These are phyloP conservation scores for Polygonum aviculare DNA, from an alignment of 148 eudicot genomes.

Conservation along the genomic window DNA sequence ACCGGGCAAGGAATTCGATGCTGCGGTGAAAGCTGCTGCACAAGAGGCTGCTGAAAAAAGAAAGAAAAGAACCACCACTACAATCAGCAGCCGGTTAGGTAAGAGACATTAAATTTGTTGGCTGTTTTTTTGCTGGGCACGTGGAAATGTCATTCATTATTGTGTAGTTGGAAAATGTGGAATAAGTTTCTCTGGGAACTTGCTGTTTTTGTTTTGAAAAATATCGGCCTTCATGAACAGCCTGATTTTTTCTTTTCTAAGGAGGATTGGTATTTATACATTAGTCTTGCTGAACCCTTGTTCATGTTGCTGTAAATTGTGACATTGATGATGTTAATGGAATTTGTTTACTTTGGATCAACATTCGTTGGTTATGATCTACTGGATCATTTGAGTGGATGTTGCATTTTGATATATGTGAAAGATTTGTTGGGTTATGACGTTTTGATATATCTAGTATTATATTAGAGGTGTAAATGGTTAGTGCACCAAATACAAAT, in stretches of 20 bases:
- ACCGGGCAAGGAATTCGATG: constrained; percentile 78
- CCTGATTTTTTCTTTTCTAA: not conserved
- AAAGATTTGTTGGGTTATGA: too few species aligned
- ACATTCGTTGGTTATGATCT: too few species aligned
- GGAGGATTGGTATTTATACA: not conserved
- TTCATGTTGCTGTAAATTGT: constrained; percentile 5
- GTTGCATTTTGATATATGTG: too few species aligned
- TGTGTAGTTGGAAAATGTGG: constrained; percentile 4
- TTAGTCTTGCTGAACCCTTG: not conserved
- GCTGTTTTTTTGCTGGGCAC: constrained; percentile 5
- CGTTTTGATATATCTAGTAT: too few species aligned
- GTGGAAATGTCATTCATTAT: constrained; percentile 2
- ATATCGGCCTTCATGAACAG: constrained; percentile 3
- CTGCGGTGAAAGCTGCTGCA: constrained; percentile 83
- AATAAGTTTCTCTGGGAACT: not conserved
- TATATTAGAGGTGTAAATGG: too few species aligned
- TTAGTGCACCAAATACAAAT: too few species aligned
- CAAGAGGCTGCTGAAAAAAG: constrained; percentile 90
- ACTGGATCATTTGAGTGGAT: too few species aligned
- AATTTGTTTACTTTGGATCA: too few species aligned
- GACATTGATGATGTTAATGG: too few species aligned
- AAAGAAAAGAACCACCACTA: constrained; percentile 89
- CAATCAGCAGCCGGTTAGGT: constrained; percentile 95
- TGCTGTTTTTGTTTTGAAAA: constrained; percentile 1
- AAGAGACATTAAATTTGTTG: constrained; percentile 14